These are phyloP conservation scores for Psilocybe azurescens DNA, from an alignment of 768 basidiomycete genomes.

Conservation along the genomic window DNA sequence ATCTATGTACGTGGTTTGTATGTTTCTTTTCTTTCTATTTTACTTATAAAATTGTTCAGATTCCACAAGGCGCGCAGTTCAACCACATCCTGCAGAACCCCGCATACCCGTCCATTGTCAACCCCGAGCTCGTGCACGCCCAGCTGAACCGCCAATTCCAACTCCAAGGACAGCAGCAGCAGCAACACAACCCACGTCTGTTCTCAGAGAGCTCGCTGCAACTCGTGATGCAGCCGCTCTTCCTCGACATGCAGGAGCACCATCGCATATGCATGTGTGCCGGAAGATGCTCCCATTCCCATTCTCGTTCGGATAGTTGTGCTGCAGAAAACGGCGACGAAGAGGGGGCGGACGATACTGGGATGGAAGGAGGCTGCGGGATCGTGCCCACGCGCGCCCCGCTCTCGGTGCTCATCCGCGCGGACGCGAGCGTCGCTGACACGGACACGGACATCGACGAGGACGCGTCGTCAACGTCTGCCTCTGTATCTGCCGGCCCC, in stretches of 20 bases:
- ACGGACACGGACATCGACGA: not conserved
- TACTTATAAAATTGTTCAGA: slow-evolving; percentile 23
- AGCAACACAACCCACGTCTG: slow-evolving; percentile 7
- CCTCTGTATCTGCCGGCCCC: too few species aligned
- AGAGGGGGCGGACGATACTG: rapidly evolving
- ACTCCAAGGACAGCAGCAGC: too few species aligned
- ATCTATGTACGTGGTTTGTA: slow-evolving; percentile 56
- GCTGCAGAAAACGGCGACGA: too few species aligned
- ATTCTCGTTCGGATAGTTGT: too few species aligned
- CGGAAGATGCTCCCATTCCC: not conserved
- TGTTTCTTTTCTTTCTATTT: slow-evolving; percentile 2
- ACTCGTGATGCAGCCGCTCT: slow-evolving; percentile 55
- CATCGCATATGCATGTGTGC: slow-evolving; percentile 32
- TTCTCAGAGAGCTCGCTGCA: slow-evolving; percentile 39
- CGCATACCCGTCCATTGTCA: slow-evolving; percentile 19
- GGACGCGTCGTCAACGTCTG: too few species aligned
- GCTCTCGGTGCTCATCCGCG: too few species aligned
- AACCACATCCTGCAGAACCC: slow-evolving; percentile 19
- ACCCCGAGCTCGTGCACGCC: not conserved
- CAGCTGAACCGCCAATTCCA: too few species aligned
- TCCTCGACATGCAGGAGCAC: slow-evolving; percentile 64
- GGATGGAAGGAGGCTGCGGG: too few species aligned
- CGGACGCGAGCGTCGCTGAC: not conserved
- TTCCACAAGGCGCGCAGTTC: slow-evolving; percentile 25
- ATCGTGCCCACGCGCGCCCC: too few species aligned